Evolutionary conservation across 2,329 filamentous ascomycete species (phyloP).

Genomic region (Ceratocystis smalleyi): DNA sequence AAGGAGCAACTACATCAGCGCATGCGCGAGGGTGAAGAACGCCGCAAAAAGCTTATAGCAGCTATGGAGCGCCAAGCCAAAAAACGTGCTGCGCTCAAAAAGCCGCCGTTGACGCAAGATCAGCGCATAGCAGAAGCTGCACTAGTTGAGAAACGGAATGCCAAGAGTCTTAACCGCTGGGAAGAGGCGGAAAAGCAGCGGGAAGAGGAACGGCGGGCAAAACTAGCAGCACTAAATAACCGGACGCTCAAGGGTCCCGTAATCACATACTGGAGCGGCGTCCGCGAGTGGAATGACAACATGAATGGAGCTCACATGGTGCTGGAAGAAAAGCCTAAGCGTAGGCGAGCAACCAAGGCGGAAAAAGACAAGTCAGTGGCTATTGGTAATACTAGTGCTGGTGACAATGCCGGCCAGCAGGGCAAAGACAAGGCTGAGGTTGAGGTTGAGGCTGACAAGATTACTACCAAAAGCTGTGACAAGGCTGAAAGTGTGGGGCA

Average conservation of each 20-base stretch:
- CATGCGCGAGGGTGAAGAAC: conserved; percentile 56
- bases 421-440: background rate
- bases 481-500: background rate
- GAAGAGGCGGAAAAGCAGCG: conserved; percentile 82
- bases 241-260: conserved; percentile 77
- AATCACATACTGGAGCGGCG: conserved; percentile 86
- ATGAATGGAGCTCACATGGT: conserved; percentile 51
- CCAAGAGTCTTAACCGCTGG: conserved; percentile 83
- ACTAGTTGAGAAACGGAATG: conserved; percentile 68
- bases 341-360: conserved; percentile 34
- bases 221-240: conserved; percentile 74
- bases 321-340: conserved; percentile 43
- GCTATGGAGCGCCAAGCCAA: conserved; percentile 54
- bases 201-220: conserved; percentile 66
- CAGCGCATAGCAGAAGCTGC: conserved; percentile 72
- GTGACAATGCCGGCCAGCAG: background rate
- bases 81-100: conserved; percentile 56
- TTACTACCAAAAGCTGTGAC: background rate
- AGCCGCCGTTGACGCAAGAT: conserved; percentile 71
- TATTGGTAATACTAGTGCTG: conserved; percentile 9
- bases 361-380: conserved; percentile 21
- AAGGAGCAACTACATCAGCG: conserved; percentile 52
- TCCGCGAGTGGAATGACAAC: conserved; percentile 64
- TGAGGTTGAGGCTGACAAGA: background rate
- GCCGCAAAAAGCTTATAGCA: conserved; percentile 54